phyloP scores from a whole-genome alignment of 768 basidiomycete species.

The Agrocybe pediades region DNA sequence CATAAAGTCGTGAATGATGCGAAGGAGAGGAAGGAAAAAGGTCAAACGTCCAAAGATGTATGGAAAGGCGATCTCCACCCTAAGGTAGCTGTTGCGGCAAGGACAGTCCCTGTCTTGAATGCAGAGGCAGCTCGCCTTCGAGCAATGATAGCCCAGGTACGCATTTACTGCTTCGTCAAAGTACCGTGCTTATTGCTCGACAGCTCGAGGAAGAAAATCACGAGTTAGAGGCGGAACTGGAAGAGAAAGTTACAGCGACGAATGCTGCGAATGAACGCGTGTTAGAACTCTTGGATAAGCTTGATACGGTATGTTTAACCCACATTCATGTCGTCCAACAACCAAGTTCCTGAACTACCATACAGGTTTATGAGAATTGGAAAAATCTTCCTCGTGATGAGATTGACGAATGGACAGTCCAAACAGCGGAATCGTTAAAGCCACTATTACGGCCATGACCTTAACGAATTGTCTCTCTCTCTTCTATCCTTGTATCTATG shows the following conservation, averaged over 20 bases:
- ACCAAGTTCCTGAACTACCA: background rate
- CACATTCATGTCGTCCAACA: background rate
- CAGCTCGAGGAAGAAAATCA: constrained; percentile 64
- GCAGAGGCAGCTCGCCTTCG: constrained; percentile 40
- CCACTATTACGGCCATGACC: constrained; percentile 29
- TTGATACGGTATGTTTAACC: constrained; percentile 49
- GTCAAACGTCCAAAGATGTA: constrained; percentile 49
- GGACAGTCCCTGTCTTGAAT: constrained; percentile 61
- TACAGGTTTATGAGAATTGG: constrained; percentile 54
- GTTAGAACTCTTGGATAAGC: constrained; percentile 47
- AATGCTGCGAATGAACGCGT: constrained; percentile 48
- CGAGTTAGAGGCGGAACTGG: constrained; percentile 46
- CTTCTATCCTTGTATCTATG: background rate
- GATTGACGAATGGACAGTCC: constrained; percentile 58
- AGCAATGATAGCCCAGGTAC: constrained; percentile 39
- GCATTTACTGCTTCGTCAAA: constrained; percentile 2
- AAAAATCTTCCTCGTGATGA: constrained; percentile 60
- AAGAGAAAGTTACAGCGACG: constrained; percentile 47
- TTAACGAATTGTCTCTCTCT: background rate
- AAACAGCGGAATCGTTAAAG: constrained; percentile 43
- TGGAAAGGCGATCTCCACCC: constrained; percentile 72
- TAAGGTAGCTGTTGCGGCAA: constrained; percentile 59
- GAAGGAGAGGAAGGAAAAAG: constrained; percentile 51
- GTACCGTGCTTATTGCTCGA: background rate
- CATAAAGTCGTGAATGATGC: constrained; percentile 74